Percentiles rank a stretch among this genome's conserved stretches.
phyloP scores from a whole-genome alignment of 2,329 filamentous ascomycete genomes.

The Apiospora aurea region DNA sequence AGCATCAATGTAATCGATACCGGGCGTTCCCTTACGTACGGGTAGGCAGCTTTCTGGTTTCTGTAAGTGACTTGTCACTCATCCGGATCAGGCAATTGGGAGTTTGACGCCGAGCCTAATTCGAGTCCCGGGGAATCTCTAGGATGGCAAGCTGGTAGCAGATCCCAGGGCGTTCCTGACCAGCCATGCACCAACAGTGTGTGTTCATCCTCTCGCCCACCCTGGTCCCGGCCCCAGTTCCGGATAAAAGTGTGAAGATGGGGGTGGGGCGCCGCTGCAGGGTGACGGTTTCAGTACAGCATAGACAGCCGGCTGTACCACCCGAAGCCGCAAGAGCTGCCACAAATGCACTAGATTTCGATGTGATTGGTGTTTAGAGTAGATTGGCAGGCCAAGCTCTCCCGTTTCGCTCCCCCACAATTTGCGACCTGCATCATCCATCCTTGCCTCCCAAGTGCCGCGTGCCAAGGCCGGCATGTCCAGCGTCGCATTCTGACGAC shows the following conservation, averaged over 20 bases:
- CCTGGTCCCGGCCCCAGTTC: not conserved
- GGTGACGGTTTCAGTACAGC: not conserved
- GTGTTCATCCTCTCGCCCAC: not conserved
- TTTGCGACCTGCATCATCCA: not conserved
- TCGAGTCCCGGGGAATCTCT: not conserved
- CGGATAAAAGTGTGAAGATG: slow-evolving; percentile 5
- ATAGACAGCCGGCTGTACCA: slow-evolving; percentile 4
- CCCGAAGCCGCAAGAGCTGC: not conserved
- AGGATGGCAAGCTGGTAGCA: not conserved
- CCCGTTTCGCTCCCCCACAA: not conserved
- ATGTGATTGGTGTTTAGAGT: not conserved
- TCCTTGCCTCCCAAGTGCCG: not conserved
- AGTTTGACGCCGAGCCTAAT: slow-evolving; percentile 4
- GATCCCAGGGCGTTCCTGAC: not conserved
- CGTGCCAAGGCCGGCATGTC: slow-evolving; percentile 3
- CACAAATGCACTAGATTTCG: not conserved
- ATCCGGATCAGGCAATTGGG: slow-evolving; percentile 2
- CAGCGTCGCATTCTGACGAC: not conserved
- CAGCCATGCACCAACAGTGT: not conserved
- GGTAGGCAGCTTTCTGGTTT: not conserved
- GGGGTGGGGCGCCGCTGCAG: slow-evolving; percentile 3
- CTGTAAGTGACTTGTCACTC: not conserved
- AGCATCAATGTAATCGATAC: not conserved
- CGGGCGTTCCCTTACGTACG: no score
- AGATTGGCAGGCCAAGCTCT: not conserved